phyloP scores from a whole-genome alignment of 2,329 filamentous ascomycete species.

The Ophiostoma novo-ulmi region DNA sequence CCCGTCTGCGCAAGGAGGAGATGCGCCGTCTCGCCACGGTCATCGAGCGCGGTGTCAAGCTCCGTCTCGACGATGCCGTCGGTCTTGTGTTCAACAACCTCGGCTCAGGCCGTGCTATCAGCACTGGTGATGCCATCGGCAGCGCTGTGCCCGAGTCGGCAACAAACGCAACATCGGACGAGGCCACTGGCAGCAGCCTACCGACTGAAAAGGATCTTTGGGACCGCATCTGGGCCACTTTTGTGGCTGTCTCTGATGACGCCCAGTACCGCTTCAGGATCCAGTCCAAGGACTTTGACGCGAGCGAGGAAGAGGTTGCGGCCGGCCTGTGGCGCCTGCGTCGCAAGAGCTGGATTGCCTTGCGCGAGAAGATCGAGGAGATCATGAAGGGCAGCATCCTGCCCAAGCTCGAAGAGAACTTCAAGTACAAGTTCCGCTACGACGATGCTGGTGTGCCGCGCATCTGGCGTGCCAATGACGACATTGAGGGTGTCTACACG shows the following conservation, averaged over 20 bases:
- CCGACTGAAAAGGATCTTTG: conserved; percentile 78
- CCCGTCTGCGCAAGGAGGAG: conserved; percentile 82
- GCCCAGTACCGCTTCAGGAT: conserved; percentile 82
- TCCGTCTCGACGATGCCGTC: conserved; percentile 77
- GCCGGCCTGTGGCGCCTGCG: conserved; percentile 88
- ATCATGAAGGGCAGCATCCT: conserved; percentile 96
- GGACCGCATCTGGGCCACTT: conserved; percentile 90
- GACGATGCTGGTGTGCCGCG: conserved; percentile 90
- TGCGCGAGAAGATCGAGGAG: conserved; percentile 88
- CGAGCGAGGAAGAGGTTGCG: conserved; percentile 83
- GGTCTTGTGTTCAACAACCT: conserved; percentile 95
- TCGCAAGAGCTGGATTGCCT: conserved; percentile 88
- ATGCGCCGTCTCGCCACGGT: conserved; percentile 88
- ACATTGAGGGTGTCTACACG: conserved; percentile 94
- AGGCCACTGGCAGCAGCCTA: conserved; percentile 45
- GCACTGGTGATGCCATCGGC: conserved; percentile 52
- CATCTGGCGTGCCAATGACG: conserved; percentile 94
- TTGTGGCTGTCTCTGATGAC: conserved; percentile 74
- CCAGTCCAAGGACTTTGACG: conserved; percentile 88
- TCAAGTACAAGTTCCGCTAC: conserved; percentile 98
- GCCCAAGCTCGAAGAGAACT: conserved; percentile 93
- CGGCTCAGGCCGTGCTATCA: conserved; percentile 63
- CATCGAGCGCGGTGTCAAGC: conserved; percentile 90
- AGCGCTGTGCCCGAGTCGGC: conserved; percentile 65
- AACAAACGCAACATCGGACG: neutral